phyloP scores from a whole-genome alignment of 257 asterid genomes.

The Salvia hispanica region DNA sequence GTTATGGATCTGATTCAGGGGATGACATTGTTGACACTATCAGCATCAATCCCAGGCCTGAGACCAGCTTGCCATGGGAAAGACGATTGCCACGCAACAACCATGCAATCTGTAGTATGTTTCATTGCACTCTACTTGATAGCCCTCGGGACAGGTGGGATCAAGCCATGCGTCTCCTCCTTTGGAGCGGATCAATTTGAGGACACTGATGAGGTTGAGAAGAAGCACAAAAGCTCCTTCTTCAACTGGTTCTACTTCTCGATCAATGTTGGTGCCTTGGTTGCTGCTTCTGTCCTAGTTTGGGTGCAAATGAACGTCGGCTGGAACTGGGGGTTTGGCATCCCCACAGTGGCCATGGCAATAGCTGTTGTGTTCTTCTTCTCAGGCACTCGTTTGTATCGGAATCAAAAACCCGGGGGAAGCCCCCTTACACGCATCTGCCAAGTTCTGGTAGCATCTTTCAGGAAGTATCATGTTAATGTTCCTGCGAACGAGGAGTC shows the following conservation, averaged over 20 bases:
- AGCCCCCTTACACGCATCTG: constrained; percentile 66
- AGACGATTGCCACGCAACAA: constrained; percentile 50
- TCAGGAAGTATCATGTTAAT: constrained; percentile 23
- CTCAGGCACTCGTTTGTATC: constrained; percentile 64
- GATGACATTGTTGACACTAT: constrained; percentile 37
- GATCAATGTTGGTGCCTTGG: constrained; percentile 38
- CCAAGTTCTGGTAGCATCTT: constrained; percentile 46
- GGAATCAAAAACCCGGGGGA: constrained; percentile 74
- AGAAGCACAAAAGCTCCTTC: constrained; percentile 50
- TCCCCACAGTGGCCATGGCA: constrained; percentile 38
- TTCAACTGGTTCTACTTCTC: constrained; percentile 75
- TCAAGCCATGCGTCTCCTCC: constrained; percentile 55
- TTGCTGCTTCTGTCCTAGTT: constrained; percentile 36
- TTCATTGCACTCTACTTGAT: constrained; percentile 65
- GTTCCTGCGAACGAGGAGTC: constrained; percentile 26
- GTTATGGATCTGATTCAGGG: constrained; percentile 26
- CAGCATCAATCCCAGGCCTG: constrained; percentile 37
- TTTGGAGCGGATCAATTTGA: constrained; percentile 41
- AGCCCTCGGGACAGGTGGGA: constrained; percentile 80
- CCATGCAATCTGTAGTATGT: constrained; percentile 44
- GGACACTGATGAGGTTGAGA: constrained; percentile 34
- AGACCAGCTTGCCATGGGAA: constrained; percentile 38
- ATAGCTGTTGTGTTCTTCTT: constrained; percentile 56
- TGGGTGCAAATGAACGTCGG: constrained; percentile 37
- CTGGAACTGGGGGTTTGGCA: constrained; percentile 39